Evolutionary conservation across 805 yeast genomes (phyloP).

Genomic region (Starmerella apis): DNA sequence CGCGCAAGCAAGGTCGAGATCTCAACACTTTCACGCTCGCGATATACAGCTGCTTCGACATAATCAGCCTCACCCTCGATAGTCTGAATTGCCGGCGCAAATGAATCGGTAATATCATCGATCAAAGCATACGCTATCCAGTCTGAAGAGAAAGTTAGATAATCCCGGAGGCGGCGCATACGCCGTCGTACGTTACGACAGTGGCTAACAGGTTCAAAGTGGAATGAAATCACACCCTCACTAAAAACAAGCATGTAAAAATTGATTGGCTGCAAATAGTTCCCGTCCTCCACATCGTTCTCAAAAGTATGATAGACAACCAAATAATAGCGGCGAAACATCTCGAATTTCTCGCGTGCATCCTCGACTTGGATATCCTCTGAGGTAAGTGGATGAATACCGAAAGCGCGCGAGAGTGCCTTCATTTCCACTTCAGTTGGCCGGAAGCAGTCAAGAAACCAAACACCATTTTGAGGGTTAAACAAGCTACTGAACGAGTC

Average conservation of each 20-base stretch:
- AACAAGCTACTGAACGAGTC: constrained; percentile 60
- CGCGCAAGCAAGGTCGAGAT: constrained; percentile 49
- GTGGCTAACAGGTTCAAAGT: constrained; percentile 48
- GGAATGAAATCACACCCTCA: constrained; percentile 51
- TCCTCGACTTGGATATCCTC: constrained; percentile 96
- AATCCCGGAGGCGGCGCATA: constrained; percentile 52
- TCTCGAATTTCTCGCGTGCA: constrained; percentile 92
- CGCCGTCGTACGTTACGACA: constrained; percentile 53
- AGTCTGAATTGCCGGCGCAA: constrained; percentile 50
- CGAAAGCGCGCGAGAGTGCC: constrained; percentile 82
- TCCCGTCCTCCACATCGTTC: constrained; percentile 56
- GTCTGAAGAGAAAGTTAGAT: constrained; percentile 49
- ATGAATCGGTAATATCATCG: constrained; percentile 56
- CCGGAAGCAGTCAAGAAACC: constrained; percentile 94
- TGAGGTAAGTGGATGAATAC: constrained; percentile 94
- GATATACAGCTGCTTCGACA: constrained; percentile 72
- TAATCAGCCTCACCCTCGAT: constrained; percentile 55
- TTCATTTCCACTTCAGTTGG: constrained; percentile 96
- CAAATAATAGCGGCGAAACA: constrained; percentile 80
- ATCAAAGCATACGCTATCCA: constrained; percentile 59
- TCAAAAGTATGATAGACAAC: constrained; percentile 96
- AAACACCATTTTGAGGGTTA: constrained; percentile 59
- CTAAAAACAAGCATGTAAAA: constrained; percentile 52
- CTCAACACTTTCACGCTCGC: constrained; percentile 43
- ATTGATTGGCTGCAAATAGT: constrained; percentile 52